Evolutionary conservation across 352 stramenopile genomes (phyloP).

Genomic region (Pythium folliculosum): DNA sequence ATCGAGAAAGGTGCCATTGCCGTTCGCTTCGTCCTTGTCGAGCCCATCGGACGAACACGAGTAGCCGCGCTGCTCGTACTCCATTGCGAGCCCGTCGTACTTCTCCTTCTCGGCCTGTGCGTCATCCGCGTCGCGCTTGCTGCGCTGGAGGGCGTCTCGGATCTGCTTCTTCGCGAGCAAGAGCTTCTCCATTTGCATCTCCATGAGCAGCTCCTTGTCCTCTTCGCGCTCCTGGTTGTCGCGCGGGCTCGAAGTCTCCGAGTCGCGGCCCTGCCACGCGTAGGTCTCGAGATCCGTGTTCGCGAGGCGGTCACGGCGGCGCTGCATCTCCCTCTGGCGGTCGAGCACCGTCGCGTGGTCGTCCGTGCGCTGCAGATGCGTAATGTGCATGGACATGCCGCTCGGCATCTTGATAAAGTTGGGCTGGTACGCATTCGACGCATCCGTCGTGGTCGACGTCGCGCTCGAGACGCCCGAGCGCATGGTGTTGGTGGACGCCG

Average conservation of each 20-base stretch:
- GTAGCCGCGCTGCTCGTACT: slow-evolving; percentile 26
- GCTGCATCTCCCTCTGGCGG: slow-evolving; percentile 24
- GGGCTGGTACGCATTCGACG: slow-evolving; percentile 5
- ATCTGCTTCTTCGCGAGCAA: slow-evolving; percentile 29
- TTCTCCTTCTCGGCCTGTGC: slow-evolving; percentile 16
- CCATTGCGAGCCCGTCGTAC: slow-evolving; percentile 21
- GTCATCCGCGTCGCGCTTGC: slow-evolving; percentile 9
- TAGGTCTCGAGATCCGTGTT: slow-evolving; percentile 29
- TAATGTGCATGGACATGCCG: slow-evolving; percentile 29
- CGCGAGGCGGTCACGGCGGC: slow-evolving; percentile 24
- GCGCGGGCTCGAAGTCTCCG: slow-evolving; percentile 1
- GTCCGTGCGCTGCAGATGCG: slow-evolving; percentile 16
- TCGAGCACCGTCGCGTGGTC: slow-evolving; percentile 22
- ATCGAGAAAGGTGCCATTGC: slow-evolving; percentile 1
- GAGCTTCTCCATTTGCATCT: slow-evolving; percentile 30
- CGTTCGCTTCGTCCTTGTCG: slow-evolving; percentile 5
- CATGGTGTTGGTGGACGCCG: slow-evolving; percentile 12
- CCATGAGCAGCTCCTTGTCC: slow-evolving; percentile 24
- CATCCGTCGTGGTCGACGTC: neutral
- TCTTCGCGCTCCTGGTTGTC: slow-evolving; percentile 27
- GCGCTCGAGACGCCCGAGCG: slow-evolving; percentile 8
- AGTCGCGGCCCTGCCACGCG: slow-evolving; percentile 11
- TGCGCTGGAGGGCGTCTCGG: slow-evolving; percentile 20
- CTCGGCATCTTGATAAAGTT: slow-evolving; percentile 28
- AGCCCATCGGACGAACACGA: slow-evolving; percentile 7